Base-by-base conservation (phyloP, 1,284 basidiomycete species). In the Taiwanofungus camphoratus region DNA sequence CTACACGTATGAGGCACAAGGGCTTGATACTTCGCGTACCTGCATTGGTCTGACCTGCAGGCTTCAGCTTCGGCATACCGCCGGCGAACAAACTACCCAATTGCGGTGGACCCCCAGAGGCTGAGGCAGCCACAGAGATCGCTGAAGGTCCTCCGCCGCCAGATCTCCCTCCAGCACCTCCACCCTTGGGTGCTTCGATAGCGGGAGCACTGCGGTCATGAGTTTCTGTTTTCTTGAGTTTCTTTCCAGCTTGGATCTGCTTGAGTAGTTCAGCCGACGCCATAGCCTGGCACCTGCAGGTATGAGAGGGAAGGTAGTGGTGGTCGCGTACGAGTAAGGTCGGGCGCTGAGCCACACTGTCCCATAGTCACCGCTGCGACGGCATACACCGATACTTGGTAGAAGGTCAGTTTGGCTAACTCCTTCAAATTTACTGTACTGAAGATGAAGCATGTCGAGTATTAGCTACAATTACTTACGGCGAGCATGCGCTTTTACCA, bases 11-110 rank as follows among this genome's bases (percentile, higher is more conserved):
- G 16, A 20, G 7, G 35, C 12, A 15, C n/a, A 24, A 29, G 23
- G n/a, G 16, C 22, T 23, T 5, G 26, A 9, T 37, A 32, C 24
- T 8, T 8, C 54, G 58, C 74, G 53, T 56, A 85, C 84, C 73
- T 49, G 69, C 57, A 61, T 68, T 76, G 44, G 55, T 70, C 47
- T 77, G 73, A 15, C 81, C 86, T 16, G 84, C 75, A 41, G 87
- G 80, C 68, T 86, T 93, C 54, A 95, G 61, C 58, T 89, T 92
- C 2, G 92, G 92, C 71, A 95, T 84, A 1, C 92, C 92, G 18
- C 89, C 90, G 30, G 92, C 90, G 58, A 95, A 94, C 4, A 95
- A 63, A 3, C 81, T 85, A 21, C 82, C 92, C 11, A 94, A 68
- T 59, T 92, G 90, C 26, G 89, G 87, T 23, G 83, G 77, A 3